A percentile compares a stretch with the other conserved stretches of the same genome.
These are phyloP conservation scores for Chalciporus sphaerocephalus DNA, from an alignment of 768 basidiomycete genomes.

Conservation along the genomic window DNA sequence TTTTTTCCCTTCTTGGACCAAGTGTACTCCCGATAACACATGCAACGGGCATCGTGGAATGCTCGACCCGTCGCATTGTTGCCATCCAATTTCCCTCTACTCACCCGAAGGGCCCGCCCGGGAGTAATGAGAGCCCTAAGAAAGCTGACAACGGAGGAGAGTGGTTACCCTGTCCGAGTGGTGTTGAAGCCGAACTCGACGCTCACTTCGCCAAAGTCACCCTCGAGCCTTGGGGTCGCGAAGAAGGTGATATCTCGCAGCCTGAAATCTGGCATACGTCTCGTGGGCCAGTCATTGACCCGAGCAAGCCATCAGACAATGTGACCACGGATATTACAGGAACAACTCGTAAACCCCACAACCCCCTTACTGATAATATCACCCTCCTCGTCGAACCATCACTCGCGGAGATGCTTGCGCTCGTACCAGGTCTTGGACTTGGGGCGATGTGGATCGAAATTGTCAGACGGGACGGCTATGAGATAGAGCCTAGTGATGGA, in stretches of 20 bases:
- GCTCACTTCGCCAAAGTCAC: conserved; percentile 45
- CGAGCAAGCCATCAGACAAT: conserved; percentile 12
- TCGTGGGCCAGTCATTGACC: conserved; percentile 34
- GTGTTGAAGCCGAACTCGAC: conserved; percentile 47
- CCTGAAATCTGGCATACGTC: conserved; percentile 36
- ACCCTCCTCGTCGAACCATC: conserved; percentile 50
- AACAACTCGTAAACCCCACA: conserved; percentile 34
- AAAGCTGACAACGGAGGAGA: not conserved
- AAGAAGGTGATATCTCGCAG: conserved; percentile 35
- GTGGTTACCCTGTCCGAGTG: conserved; percentile 20
- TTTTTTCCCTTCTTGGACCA: conserved; percentile 49
- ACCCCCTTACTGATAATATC: conserved; percentile 56
- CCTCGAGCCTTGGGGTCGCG: conserved; percentile 51
- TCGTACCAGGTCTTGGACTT: conserved; percentile 52
- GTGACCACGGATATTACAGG: conserved; percentile 3
- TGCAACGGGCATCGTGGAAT: conserved; percentile 61
- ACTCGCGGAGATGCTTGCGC: conserved; percentile 37
- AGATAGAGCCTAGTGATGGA: not conserved
- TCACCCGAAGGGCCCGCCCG: conserved; percentile 13
- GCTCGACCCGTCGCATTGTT: conserved; percentile 55
- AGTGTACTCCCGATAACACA: conserved; percentile 58
- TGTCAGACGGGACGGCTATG: conserved; percentile 33
- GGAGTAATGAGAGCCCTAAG: not conserved
- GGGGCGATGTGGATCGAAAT: conserved; percentile 70
- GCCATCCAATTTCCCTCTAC: conserved; percentile 39